A percentile compares a stretch with the other conserved stretches of the same genome.
These are phyloP conservation scores for Phytophthora constricta DNA, from an alignment of 352 stramenopile genomes.

Conservation along the genomic window DNA sequence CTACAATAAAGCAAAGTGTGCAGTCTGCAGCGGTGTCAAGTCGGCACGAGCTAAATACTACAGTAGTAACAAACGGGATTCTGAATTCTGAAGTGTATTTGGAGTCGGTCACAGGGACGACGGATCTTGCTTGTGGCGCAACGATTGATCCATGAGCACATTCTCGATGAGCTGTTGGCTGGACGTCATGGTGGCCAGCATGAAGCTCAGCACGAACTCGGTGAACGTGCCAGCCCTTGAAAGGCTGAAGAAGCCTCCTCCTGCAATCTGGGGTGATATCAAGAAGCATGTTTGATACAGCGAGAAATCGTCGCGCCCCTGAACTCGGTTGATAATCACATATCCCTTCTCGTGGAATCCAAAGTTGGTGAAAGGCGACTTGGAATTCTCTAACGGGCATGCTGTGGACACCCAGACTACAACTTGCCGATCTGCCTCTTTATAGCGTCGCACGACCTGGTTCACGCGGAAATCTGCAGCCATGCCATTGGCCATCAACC, in stretches of 20 bases:
- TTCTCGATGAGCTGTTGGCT: constrained; percentile 48
- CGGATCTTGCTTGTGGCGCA: constrained; percentile 11
- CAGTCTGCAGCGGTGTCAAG: no score
- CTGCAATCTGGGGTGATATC: constrained; percentile 39
- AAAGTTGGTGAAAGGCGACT: constrained; percentile 37
- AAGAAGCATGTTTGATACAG: constrained; percentile 47
- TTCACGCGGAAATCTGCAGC: constrained; percentile 42
- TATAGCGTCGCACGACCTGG: constrained; percentile 46
- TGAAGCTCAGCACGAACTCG: constrained; percentile 44
- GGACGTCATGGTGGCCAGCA: constrained; percentile 39
- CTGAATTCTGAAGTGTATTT: no score
- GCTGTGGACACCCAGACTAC: constrained; percentile 48
- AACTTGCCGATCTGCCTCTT: constrained; percentile 39
- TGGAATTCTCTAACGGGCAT: constrained; percentile 45
- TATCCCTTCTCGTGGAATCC: constrained; percentile 51
- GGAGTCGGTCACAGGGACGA: no score
- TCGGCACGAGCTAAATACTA: no score
- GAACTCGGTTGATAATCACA: constrained; percentile 43
- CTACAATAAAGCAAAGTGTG: no score
- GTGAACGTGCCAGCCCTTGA: constrained; percentile 36
- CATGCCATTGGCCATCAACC: constrained; percentile 39
- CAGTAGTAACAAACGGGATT: no score
- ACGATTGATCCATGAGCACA: constrained; percentile 42
- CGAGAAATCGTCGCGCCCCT: constrained; percentile 29
- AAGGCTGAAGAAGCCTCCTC: constrained; percentile 27